Evolutionary conservation across 306 rosid species (phyloP), one percentile per base, ranked within the genome.

Genomic region (Albizia julibrissin): DNA sequence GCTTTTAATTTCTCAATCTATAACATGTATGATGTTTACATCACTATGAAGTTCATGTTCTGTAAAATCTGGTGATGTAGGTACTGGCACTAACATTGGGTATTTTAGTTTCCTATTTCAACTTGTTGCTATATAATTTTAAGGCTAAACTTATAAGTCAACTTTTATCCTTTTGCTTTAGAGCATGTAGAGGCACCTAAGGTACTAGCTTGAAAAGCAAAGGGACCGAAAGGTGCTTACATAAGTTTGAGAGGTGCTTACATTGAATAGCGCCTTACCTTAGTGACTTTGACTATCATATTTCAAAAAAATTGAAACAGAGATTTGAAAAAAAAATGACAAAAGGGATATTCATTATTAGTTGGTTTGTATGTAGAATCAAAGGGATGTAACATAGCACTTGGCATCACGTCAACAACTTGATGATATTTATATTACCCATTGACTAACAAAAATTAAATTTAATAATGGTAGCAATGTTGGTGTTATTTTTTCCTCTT

Each of bases 1-100:
- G 49, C 10, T 79, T 68, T 76, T 68, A 24, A 72, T 76, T 77
- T 31, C 22, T n/a, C 10, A 68, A 44, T 62, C 14, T n/a, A 39
- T 64, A 29, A 34, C 46, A n/a, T 39, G 3, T 62, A 13, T 58
- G 27, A 22, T 58, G 65, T 58, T 37, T 58, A 10, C 6, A 61
- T 34, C 68, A 9, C 50, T 24, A 40, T 40, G 50, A 79, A 58
- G 74, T 65, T 61, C n/a, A 34, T 75, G 72, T 80, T 80, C 37
- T 61, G 67, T 65, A 29, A 80, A 78, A 65, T 71, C 74, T 72
- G 80, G 54, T 52, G 40, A 83, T 19, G 8, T 68, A 92, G 98
- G 90, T 69, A 62, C 98, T 91, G 97, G 89, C 71, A 62, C 98
- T 91, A 21, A 75, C 87, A n/a, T n/a, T n/a, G n/a, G 15, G 66